Evolutionary conservation across 345 rosid genomes (phyloP), one percentile per base, ranked within the genome.

Genomic region (Populus tremula): DNA sequence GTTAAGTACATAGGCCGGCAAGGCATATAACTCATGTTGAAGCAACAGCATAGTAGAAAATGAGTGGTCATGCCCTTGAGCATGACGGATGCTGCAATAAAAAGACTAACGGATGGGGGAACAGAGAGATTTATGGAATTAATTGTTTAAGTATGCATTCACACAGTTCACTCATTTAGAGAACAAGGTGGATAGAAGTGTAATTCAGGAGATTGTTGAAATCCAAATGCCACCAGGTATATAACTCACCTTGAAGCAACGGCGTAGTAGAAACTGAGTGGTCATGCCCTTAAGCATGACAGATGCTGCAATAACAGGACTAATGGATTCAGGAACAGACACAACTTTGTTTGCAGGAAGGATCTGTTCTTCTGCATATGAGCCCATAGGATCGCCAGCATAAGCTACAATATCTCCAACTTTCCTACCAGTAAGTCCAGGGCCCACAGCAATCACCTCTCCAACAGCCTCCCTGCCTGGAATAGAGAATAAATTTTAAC

Each of bases 391-490:
- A 79, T 53, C 21, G 50, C 97, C 94, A 70, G 92, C 94, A 81
- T 91, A 93, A 82, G 89, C 99, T 62, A 95, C 98, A 6, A 95
- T 79, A 84, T 95, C 98, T 73, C 99, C 99, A 53, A 92, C 87
- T 84, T 87, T 77, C 73, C 88, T 84, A 21, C 88, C 97, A 27
- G 96, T 91, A 36, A 90, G 77, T 77, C 99, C 98, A 64, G 94
- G 85, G 53, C 99, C 98, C 61, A 93, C 93, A 72, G 92, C 96
- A 63, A 84, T 77, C 69, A 93, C 98, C 84, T 89, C 97, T 68
- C 98, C 98, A 75, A 86, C 98, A 81, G 92, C 98, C 81, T 95
- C 99, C 93, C 79, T 85, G 41, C 98, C 97, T 93, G 77, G 63
- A 81, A 63, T 5, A 45, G 8, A 39, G n/a, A 65, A 47, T 4